A percentile compares a stretch with the other conserved stretches of the same genome.
Conservation (phyloP, 108 stramenopile species). For the Parmales sp. region DNA sequence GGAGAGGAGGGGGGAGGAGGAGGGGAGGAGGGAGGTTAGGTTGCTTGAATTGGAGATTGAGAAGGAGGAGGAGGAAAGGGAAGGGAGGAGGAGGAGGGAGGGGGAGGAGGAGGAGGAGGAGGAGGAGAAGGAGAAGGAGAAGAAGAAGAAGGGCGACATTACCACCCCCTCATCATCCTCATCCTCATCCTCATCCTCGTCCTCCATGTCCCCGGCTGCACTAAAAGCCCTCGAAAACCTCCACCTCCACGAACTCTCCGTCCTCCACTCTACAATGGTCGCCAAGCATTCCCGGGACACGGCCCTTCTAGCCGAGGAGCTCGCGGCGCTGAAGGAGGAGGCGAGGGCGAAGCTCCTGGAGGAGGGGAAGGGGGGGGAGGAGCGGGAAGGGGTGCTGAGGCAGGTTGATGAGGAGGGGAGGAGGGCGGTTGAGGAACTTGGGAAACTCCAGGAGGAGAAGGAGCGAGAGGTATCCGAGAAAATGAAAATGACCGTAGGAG, state of each 20-base stretch:
- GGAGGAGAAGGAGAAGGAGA: neutral
- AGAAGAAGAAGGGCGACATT: neutral
- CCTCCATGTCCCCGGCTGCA: too few species aligned
- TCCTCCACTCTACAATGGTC: neutral
- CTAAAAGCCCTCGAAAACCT: neutral
- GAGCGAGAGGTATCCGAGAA: neutral
- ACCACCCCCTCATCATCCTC: too few species aligned
- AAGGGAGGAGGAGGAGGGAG: neutral
- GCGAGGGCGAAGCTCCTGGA: neutral
- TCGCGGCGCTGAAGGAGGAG: slow-evolving; percentile 3
- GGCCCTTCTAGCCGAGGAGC: neutral
- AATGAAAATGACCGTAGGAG: too few species aligned
- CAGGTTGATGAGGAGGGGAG: neutral
- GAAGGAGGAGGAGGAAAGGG: neutral
- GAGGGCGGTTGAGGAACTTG: neutral
- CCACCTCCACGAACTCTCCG: neutral
- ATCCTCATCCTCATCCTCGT: too few species aligned
- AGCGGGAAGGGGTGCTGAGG: neutral
- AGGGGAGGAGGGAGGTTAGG: neutral
- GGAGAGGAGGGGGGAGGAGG: neutral
- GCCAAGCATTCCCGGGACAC: neutral
- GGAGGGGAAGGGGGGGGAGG: neutral
- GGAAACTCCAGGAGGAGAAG: neutral
- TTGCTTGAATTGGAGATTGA: neutral
- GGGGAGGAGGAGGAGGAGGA: slow-evolving; percentile 1